Conservation (phyloP, 2,329 filamentous ascomycete species). For the Daldinia eschscholtzii region DNA sequence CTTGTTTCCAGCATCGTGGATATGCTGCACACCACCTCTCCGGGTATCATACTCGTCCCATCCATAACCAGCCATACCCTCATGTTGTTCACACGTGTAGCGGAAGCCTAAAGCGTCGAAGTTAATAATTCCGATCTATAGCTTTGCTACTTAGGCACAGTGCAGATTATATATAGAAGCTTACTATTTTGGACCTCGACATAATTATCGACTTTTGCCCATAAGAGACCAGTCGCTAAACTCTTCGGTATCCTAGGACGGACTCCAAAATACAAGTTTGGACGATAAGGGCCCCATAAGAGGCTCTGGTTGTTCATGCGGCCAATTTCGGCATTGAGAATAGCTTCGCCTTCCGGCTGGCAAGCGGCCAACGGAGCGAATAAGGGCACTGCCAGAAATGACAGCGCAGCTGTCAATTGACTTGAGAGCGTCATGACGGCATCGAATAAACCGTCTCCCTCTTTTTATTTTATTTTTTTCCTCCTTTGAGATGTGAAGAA, state of each 20-base stretch:
- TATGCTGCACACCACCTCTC: constrained; percentile 86
- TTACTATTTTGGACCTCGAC: constrained; percentile 79
- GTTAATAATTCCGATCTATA: constrained; percentile 21
- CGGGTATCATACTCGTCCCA: constrained; percentile 98
- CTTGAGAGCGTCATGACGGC: constrained; percentile 49
- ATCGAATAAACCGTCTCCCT: constrained; percentile 38
- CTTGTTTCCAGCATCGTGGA: constrained; percentile 88
- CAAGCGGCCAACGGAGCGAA: constrained; percentile 30
- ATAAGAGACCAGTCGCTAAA: constrained; percentile 85
- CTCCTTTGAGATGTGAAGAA: background rate
- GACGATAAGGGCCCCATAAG: constrained; percentile 95
- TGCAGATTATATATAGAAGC: constrained; percentile 47
- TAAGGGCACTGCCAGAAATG: constrained; percentile 44
- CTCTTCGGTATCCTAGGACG: constrained; percentile 85
- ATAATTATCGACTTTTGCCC: constrained; percentile 87
- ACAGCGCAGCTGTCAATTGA: constrained; percentile 53
- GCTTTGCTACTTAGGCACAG: background rate
- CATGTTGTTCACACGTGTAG: constrained; percentile 95
- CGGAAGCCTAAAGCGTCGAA: constrained; percentile 74
- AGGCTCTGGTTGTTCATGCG: constrained; percentile 82
- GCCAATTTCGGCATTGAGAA: constrained; percentile 63
- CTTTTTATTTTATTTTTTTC: background rate
- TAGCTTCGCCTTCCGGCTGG: constrained; percentile 50
- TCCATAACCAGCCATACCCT: constrained; percentile 93
- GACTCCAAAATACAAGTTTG: constrained; percentile 94